A percentile compares a stretch with the other conserved stretches of the same genome.
phyloP scores from a whole-genome alignment of 257 asterid species.

The Haberlea rhodopensis region DNA sequence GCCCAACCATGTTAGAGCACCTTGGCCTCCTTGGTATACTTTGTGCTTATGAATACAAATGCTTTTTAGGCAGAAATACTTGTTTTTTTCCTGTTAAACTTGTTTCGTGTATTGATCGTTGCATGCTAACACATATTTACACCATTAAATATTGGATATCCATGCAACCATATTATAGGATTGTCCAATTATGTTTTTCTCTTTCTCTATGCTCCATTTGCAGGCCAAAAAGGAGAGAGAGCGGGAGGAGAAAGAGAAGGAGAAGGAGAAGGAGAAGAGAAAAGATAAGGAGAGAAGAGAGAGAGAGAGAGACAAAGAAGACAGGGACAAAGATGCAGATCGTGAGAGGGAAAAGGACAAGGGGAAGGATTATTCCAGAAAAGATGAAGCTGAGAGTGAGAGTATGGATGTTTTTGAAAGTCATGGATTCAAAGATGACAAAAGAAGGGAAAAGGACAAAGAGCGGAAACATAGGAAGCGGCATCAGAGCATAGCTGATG shows the following conservation, averaged over 20 bases:
- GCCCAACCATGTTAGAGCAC: too few species aligned
- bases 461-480: constrained; percentile 90
- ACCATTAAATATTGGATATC: not conserved
- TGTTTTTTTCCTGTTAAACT: not conserved
- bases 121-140: not conserved
- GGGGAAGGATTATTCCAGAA: constrained; percentile 60
- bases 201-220: constrained; percentile 16
- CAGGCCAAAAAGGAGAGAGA: constrained; percentile 91
- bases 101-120: not conserved
- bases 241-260: constrained; percentile 70
- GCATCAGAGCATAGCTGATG: constrained; percentile 70
- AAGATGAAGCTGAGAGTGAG: constrained; percentile 62
- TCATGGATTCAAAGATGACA: constrained; percentile 70
- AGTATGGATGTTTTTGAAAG: constrained; percentile 47
- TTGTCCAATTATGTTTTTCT: constrained; percentile 15
- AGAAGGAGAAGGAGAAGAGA: too few species aligned
- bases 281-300: constrained; percentile 46
- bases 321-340: constrained; percentile 59
- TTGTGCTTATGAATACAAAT: not conserved
- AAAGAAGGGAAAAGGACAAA: constrained; percentile 70
- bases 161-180: not conserved
- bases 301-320: constrained; percentile 41
- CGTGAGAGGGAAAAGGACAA: constrained; percentile 69
- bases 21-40: not conserved
- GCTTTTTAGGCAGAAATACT: not conserved